These are phyloP conservation scores for Psilocybe mexicana DNA, from an alignment of 1,284 basidiomycete species.

Conservation along the genomic window DNA sequence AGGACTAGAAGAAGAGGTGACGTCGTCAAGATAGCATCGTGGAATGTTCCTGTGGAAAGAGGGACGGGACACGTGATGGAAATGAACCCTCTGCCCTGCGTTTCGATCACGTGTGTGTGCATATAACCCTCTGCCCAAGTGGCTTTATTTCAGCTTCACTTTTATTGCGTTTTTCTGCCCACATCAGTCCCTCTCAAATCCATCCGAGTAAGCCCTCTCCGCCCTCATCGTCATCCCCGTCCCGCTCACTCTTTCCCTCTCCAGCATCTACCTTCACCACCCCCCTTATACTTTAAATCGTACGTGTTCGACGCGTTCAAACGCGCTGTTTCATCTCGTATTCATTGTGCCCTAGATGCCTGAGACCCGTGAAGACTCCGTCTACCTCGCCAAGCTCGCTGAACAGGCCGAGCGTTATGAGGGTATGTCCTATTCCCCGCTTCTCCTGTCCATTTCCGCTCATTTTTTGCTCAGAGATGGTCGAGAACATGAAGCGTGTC, in stretches of 20 bases:
- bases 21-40: conserved; percentile 25
- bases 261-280: conserved; percentile 16
- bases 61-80: conserved; percentile 27
- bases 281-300: conserved; percentile 22
- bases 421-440: conserved; percentile 55
- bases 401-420: conserved; percentile 99
- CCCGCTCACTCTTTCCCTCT: conserved; percentile 19
- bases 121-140: conserved; percentile 48
- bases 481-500: conserved; percentile 98
- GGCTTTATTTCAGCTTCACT: conserved; percentile 40
- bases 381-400: conserved; percentile 99
- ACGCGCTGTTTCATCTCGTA: conserved; percentile 33
- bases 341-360: conserved; percentile 57
- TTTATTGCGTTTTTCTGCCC: conserved; percentile 36
- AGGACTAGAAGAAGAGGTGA: conserved; percentile 8
- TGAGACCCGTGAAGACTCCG: conserved; percentile 92
- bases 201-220: conserved; percentile 30
- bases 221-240: conserved; percentile 18
- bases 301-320: conserved; percentile 37
- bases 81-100: conserved; percentile 42
- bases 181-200: conserved; percentile 32
- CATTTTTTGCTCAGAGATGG: conserved; percentile 76
- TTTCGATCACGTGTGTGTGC: conserved; percentile 35
- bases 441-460: conserved; percentile 17
- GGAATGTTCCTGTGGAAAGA: conserved; percentile 30